phyloP scores from a whole-genome alignment of 2,329 filamentous ascomycete species.

The Conoideocrella luteorostrata region DNA sequence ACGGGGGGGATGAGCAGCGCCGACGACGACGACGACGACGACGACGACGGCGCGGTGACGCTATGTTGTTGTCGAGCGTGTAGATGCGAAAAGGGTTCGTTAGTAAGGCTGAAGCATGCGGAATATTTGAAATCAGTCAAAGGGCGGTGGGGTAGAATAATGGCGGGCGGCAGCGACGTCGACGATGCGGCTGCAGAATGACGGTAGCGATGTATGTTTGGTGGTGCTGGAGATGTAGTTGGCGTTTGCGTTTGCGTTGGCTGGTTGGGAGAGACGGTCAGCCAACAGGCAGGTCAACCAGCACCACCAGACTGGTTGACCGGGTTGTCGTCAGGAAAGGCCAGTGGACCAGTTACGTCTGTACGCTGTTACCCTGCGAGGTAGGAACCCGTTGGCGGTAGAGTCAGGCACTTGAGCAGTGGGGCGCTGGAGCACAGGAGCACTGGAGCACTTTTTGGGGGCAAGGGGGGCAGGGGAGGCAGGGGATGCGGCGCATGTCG shows the following conservation, averaged over 20 bases:
- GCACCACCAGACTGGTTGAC: no score
- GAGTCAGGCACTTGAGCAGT: background rate
- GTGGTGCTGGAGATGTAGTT: background rate
- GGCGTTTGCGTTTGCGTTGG: slow-evolving; percentile 7
- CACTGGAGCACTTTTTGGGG: background rate
- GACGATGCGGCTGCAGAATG: slow-evolving; percentile 4
- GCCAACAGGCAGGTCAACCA: no score
- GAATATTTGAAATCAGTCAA: no score
- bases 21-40: background rate
- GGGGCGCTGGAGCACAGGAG: background rate
- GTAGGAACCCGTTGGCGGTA: background rate
- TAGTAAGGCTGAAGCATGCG: slow-evolving; percentile 4
- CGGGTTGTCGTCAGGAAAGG: no score
- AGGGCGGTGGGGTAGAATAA: no score
- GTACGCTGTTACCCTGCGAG: no score
- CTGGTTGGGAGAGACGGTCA: slow-evolving; percentile 2
- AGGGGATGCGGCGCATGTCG: no score
- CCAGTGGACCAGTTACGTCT: no score
- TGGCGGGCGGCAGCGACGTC: background rate
- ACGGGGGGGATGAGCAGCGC: background rate
- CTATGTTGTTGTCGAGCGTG: no score
- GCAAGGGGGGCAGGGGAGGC: no score
- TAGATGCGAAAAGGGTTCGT: background rate
- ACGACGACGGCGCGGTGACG: background rate
- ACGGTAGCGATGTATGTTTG: slow-evolving; percentile 2